These are phyloP conservation scores for Boletus smithii DNA, from an alignment of 1,284 basidiomycete genomes.

Conservation along the genomic window DNA sequence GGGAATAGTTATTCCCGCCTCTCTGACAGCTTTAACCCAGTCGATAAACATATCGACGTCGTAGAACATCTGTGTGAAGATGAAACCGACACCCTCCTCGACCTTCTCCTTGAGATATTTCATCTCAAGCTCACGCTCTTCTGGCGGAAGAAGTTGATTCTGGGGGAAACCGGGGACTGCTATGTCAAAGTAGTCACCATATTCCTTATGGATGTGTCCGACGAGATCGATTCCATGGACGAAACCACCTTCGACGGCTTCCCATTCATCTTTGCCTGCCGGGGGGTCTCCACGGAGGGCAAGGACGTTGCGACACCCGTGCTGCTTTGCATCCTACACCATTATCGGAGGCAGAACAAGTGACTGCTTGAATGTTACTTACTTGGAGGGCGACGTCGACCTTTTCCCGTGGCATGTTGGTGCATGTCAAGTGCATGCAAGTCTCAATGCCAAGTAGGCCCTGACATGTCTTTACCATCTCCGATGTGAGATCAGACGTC, in stretches of 20 bases:
- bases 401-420: conserved; percentile 95
- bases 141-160: conserved; percentile 56
- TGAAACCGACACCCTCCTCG: conserved; percentile 84
- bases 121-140: conserved; percentile 83
- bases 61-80: conserved; percentile 97
- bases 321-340: conserved; percentile 80
- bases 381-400: conserved; percentile 87
- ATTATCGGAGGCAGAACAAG: conserved; percentile 12
- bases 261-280: conserved; percentile 85
- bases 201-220: conserved; percentile 73
- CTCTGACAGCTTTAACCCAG: conserved; percentile 83
- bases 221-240: conserved; percentile 90
- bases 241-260: conserved; percentile 86
- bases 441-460: conserved; percentile 90
- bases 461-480: conserved; percentile 95
- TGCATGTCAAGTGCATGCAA: conserved; percentile 98
- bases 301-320: conserved; percentile 93
- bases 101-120: conserved; percentile 84
- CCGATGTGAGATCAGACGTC: conserved; percentile 89
- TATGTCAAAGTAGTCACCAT: conserved; percentile 92
- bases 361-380: conserved; percentile 33
- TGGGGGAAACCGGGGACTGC: conserved; percentile 92
- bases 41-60: conserved; percentile 81
- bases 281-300: conserved; percentile 95
- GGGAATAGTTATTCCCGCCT: conserved; percentile 86